Percentiles rank a stretch among this genome's conserved stretches.
Conservation (phyloP, 2,329 filamentous ascomycete species). For the Stemphylium beticola region DNA sequence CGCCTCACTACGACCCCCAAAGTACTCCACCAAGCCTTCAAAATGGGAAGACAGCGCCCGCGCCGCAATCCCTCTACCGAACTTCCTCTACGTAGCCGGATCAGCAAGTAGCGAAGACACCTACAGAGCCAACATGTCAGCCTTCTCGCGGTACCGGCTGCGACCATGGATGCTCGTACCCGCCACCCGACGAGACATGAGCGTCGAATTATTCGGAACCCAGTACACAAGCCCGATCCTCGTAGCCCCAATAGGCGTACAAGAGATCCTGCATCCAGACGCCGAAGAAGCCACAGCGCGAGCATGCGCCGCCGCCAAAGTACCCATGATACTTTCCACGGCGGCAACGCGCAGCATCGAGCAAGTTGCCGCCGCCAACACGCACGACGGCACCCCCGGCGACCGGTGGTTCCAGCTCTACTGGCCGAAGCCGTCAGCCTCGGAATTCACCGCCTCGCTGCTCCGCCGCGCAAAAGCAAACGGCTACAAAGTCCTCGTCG, state of each 20-base stretch:
- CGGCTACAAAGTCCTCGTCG: slow-evolving; percentile 70
- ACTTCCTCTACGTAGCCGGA: slow-evolving; percentile 50
- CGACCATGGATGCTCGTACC: slow-evolving; percentile 51
- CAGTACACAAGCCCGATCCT: slow-evolving; percentile 61
- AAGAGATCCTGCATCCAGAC: slow-evolving; percentile 70
- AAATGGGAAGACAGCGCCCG: slow-evolving; percentile 49
- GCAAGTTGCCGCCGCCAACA: slow-evolving; percentile 65
- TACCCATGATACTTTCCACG: slow-evolving; percentile 73
- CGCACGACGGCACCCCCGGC: slow-evolving; percentile 51
- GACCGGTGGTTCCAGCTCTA: slow-evolving; percentile 77
- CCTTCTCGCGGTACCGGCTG: slow-evolving; percentile 50
- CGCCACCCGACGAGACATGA: slow-evolving; percentile 36
- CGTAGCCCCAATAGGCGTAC: slow-evolving; percentile 73
- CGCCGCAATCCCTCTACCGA: slow-evolving; percentile 42
- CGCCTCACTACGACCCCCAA: slow-evolving; percentile 42
- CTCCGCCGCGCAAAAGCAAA: slow-evolving; percentile 65
- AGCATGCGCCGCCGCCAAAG: slow-evolving; percentile 64
- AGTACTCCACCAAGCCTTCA: slow-evolving; percentile 50
- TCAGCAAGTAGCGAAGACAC: slow-evolving; percentile 49
- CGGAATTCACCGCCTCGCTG: slow-evolving; percentile 70
- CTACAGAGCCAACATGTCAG: slow-evolving; percentile 45
- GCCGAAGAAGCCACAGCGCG: slow-evolving; percentile 68
- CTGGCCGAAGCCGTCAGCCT: slow-evolving; percentile 69
- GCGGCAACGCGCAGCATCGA: slow-evolving; percentile 70
- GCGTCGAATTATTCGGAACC: slow-evolving; percentile 47